Evolutionary conservation across 495 filamentous ascomycete genomes (phyloP).

Genomic region (Daldinia loculata): DNA sequence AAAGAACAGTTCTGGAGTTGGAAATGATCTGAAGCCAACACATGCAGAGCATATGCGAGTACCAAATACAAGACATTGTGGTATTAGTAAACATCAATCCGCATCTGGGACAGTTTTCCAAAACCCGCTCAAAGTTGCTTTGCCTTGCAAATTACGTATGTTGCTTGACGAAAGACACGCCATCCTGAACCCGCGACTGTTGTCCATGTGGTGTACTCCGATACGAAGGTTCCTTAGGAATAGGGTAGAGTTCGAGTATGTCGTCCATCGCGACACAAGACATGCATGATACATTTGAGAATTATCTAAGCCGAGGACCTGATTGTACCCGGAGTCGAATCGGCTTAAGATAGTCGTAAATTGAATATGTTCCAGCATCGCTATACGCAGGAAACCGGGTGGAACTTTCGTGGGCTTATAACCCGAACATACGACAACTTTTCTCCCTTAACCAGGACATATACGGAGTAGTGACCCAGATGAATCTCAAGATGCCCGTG

Average conservation of each 20-base stretch:
- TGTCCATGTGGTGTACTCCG: slow-evolving; percentile 18
- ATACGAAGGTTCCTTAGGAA: not conserved
- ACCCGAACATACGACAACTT: not conserved
- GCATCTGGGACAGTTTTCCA: not conserved
- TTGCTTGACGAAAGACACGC: not conserved
- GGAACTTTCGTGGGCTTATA: not conserved
- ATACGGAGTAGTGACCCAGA: not conserved
- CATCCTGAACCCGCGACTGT: not conserved
- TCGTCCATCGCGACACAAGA: slow-evolving; percentile 5
- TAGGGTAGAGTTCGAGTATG: not conserved
- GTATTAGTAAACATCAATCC: not conserved
- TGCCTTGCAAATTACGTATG: not conserved
- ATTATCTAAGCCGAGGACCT: slow-evolving; percentile 3
- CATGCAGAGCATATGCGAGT: not conserved
- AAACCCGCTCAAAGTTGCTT: not conserved
- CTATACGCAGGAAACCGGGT: not conserved
- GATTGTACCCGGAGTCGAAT: slow-evolving; percentile 11
- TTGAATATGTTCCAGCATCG: not conserved
- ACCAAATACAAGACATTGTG: not conserved
- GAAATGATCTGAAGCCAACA: slow-evolving; percentile 5
- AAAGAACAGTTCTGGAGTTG: not conserved
- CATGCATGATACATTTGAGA: slow-evolving; percentile 24
- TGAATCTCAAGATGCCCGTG: not conserved
- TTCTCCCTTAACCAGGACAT: not conserved
- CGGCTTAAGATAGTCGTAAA: not conserved